Percentiles rank a stretch among this genome's conserved stretches.
These are phyloP conservation scores for Alternaria postmessia DNA, from an alignment of 2,329 filamentous ascomycete species.

Conservation along the genomic window DNA sequence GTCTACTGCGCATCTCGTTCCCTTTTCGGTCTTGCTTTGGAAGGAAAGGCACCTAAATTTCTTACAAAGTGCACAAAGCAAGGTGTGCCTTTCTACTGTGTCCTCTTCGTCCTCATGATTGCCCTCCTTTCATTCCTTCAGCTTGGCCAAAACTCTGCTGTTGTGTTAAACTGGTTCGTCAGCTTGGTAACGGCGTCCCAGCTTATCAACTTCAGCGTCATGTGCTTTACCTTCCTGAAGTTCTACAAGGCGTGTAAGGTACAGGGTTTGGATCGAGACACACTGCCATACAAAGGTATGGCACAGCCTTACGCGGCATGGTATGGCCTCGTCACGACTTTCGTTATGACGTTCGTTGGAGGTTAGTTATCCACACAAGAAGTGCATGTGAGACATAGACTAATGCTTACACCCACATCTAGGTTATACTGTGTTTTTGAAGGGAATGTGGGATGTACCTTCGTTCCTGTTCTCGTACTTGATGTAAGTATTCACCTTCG, in stretches of 20 bases:
- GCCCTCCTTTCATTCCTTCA: slow-evolving; percentile 78
- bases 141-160: slow-evolving; percentile 70
- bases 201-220: slow-evolving; percentile 57
- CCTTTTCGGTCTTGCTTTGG: slow-evolving; percentile 62
- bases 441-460: slow-evolving; percentile 70
- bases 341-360: slow-evolving; percentile 76
- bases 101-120: slow-evolving; percentile 70
- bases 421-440: slow-evolving; percentile 77
- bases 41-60: slow-evolving; percentile 63
- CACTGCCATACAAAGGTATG: slow-evolving; percentile 73
- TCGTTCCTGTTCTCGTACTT: slow-evolving; percentile 74
- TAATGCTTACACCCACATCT: neutral
- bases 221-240: slow-evolving; percentile 73
- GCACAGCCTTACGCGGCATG: slow-evolving; percentile 77
- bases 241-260: slow-evolving; percentile 74
- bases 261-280: slow-evolving; percentile 72
- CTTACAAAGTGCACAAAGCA: slow-evolving; percentile 66
- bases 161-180: slow-evolving; percentile 78
- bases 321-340: slow-evolving; percentile 68
- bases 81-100: slow-evolving; percentile 78
- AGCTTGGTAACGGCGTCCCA: slow-evolving; percentile 77
- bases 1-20: slow-evolving; percentile 64
- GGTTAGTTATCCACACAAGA: slow-evolving; percentile 42
- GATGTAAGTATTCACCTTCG: slow-evolving; percentile 4
- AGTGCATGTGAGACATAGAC: neutral